Evolutionary conservation across 352 stramenopile species (phyloP).

Genomic region (Phytophthora nicotianae): DNA sequence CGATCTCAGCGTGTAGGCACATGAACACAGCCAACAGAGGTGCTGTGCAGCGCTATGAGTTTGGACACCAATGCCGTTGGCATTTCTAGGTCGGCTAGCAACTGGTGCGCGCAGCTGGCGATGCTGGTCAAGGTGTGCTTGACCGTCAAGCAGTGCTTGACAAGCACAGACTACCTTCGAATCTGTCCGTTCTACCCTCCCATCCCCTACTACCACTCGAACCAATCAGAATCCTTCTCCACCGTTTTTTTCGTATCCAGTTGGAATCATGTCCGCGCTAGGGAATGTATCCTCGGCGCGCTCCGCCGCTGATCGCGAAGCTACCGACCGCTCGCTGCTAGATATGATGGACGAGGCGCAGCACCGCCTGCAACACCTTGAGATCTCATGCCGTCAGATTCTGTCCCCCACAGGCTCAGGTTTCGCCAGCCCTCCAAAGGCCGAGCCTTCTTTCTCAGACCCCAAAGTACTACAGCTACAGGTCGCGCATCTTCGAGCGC

Average conservation of each 20-base stretch:
- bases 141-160: background rate
- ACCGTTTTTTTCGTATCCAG: constrained; percentile 4
- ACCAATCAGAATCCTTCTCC: constrained; percentile 10
- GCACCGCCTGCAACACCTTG: constrained; percentile 51
- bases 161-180: no score
- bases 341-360: constrained; percentile 53
- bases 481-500: constrained; percentile 48
- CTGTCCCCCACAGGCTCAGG: constrained; percentile 9
- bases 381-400: constrained; percentile 55
- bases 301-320: background rate
- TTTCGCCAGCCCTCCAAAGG: background rate
- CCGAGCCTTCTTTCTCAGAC: constrained; percentile 23
- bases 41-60: no score
- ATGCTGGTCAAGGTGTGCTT: no score
- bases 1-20: no score
- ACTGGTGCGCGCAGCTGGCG: no score
- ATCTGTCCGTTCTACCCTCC: background rate
- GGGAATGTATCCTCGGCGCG: background rate
- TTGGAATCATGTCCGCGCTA: constrained; percentile 17
- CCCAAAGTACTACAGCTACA: constrained; percentile 50
- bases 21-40: no score
- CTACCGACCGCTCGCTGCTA: constrained; percentile 49
- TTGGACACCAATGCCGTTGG: no score
- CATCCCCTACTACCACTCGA: background rate
- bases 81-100: no score